Base-by-base conservation (phyloP, 2,329 filamentous ascomycete species). In the Hymenoscyphus fraxineus region DNA sequence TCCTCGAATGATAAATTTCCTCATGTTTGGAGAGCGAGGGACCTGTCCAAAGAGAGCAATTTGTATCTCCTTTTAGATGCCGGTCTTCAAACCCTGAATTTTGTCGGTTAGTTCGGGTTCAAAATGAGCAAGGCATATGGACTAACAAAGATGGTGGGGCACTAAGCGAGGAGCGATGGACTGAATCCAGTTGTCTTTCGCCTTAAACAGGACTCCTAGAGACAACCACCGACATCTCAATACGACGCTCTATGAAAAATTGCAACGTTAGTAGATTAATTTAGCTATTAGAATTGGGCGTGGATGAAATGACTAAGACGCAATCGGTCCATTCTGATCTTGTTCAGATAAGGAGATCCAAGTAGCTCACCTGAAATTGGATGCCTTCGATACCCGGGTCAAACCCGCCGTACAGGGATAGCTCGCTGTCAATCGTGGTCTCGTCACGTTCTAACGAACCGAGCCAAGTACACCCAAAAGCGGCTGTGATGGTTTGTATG, bases 381-480 rank as follows among this genome's bases (percentile, higher is more conserved):
- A 51, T 10, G 22, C 35, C 9, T 6, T 35, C 6, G 35, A 35
- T 6, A 10, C 6, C 9, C 3, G 6, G 6, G 35, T 35, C 35
- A 35, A 58, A 57, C 27, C 2, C 27, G 27, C 27, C 27, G 27
- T 27, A 27, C 27, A 3, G 27, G 27, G 27, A 27, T 27, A 27
- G 27, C 27, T 27, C 27, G 27, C 27, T 27, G 27, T 27, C 27
- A 27, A 47, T 16, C 32, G 58, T 16, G 31, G 10, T 38, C 13
- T 62, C 32, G 9, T 57, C 60, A 35, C 51, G 62, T 65, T 58
- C 63, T 60, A 68, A 38, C 35, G 51, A 19, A 67, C 68, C 9
- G 6, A 35, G 44, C 74, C 74, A 76, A 12, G 67, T 70, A 10
- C 63, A 60, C 15, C 66, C 66, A 65, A 76, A 76, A n/a, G 67